These are phyloP conservation scores for Iris macrosiphon DNA, from an alignment of 106 monocot genomes.

Conservation along the genomic window DNA sequence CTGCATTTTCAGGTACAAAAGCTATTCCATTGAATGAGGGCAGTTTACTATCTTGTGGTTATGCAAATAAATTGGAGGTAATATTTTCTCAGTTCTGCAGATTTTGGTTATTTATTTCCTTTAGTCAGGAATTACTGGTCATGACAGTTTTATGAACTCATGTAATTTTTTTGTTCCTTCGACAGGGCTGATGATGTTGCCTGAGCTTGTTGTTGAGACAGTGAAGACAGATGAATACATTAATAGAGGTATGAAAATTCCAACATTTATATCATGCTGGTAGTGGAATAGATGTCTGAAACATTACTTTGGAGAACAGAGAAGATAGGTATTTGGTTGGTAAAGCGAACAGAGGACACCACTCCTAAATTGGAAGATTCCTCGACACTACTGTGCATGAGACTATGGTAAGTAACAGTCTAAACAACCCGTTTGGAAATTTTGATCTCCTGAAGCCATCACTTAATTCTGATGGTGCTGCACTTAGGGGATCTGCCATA, in stretches of 20 bases:
- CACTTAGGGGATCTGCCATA: too few species aligned
- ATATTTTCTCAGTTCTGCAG: background rate
- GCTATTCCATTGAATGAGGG: background rate
- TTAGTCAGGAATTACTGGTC: background rate
- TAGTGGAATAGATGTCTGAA: too few species aligned
- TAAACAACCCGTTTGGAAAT: background rate
- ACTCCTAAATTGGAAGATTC: too few species aligned
- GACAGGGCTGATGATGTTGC: background rate
- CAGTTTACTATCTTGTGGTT: background rate
- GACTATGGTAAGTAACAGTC: too few species aligned
- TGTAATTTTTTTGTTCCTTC: background rate
- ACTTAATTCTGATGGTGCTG: background rate
- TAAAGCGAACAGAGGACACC: too few species aligned
- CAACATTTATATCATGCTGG: background rate
- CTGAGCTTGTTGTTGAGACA: background rate
- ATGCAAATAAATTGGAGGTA: too few species aligned
- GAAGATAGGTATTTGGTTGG: too few species aligned
- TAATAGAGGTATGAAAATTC: background rate
- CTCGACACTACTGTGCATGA: too few species aligned
- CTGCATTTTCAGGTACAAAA: background rate
- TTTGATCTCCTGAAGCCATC: background rate
- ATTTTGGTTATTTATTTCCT: background rate
- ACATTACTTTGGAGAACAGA: too few species aligned
- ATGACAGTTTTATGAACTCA: background rate
- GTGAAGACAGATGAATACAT: too few species aligned